Base-by-base conservation (phyloP, 2,329 filamentous ascomycete genomes). In the Nothophaeocryptopus gaeumannii region DNA sequence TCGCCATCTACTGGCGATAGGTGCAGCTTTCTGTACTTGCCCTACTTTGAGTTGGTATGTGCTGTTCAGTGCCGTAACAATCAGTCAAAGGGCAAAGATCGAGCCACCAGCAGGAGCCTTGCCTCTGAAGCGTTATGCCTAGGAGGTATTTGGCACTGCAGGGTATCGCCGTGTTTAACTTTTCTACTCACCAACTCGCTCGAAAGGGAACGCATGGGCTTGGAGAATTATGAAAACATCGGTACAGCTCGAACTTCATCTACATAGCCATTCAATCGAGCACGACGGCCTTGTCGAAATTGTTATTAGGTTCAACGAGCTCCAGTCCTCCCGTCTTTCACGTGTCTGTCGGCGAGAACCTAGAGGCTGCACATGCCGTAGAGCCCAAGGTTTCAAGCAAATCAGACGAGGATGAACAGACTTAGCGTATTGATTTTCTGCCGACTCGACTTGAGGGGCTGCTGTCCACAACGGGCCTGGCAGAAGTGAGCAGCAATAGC, bases 41-140 rank as follows among this genome's bases (percentile, higher is more conserved):
- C 92, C 87, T 86, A 88, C 87, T 86, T 95, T 96, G 87, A 96
- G 90, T 93, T 95, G 88, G 81, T 89, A 90, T 81, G 80, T 83
- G 77, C 77, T 78, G 34, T 47, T 79, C 86, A 81, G 81, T 92
- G 84, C 83, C 82, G 82, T 90, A 88, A 84, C 86, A 84, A 93
- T 91, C 84, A 93, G 90, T 96, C 90, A 88, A 83, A 84, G 86
- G 95, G 90, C 90, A 88, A 78, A 96, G 78, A 96, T 80, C 59
- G 62, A 79, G 62, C 60, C 59, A 64, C 66, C 51, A 38, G 53
- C 52, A 44, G 38, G 50, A 49, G 44, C 35, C 54, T 50, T 50
- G 35, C 40, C 32, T 56, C 52, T 50, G 30, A 37, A 36, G 58
- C 58, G 57, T 61, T 60, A 55, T 61, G 58, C 49, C 49, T 34